Evolutionary conservation across 1,284 basidiomycete genomes (phyloP).

Genomic region (Ceratobasidium sp.): DNA sequence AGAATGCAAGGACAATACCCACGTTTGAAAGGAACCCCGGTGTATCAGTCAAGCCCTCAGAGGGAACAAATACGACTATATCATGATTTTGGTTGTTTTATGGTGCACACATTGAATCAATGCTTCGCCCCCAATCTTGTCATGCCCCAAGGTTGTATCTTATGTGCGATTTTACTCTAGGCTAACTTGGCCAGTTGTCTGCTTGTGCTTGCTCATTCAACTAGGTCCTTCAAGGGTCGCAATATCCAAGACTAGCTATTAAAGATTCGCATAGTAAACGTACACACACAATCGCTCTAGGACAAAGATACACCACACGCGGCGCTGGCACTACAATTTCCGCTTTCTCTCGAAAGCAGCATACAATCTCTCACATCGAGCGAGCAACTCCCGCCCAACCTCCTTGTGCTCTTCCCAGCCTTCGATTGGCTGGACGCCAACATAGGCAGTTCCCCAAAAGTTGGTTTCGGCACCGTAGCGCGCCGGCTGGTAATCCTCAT

Average conservation of each 20-base stretch:
- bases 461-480: conserved; percentile 65
- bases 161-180: no score
- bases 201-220: no score
- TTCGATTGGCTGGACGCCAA: conserved; percentile 58
- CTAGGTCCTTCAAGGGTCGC: no score
- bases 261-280: no score
- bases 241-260: no score
- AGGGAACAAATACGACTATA: not conserved
- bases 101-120: no score
- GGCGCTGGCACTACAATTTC: not conserved
- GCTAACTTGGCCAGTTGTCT: no score
- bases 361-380: conserved; percentile 63
- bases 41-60: not conserved
- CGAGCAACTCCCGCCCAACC: conserved; percentile 58
- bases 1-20: conserved; percentile 25
- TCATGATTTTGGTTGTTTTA: not conserved
- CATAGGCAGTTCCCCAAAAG: conserved; percentile 61
- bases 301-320: not conserved
- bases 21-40: conserved; percentile 2
- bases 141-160: no score
- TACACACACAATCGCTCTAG: not conserved
- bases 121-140: no score
- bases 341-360: conserved; percentile 46
- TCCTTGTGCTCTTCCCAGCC: conserved; percentile 59
- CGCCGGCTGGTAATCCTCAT: conserved; percentile 48